phyloP scores from a whole-genome alignment of 805 yeast species.

The Yamadazyma takamatsuzukensis region DNA sequence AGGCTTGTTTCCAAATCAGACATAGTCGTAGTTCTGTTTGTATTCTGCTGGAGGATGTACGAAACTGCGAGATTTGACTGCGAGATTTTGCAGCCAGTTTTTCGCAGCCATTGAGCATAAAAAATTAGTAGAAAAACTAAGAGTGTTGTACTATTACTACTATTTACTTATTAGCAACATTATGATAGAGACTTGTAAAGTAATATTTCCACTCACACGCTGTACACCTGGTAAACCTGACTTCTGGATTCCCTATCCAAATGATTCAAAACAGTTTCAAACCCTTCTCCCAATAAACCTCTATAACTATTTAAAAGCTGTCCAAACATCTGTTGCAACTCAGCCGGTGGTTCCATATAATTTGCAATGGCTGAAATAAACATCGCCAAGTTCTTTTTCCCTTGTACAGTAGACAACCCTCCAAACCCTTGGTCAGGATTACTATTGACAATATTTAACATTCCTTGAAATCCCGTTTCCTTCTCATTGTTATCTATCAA shows the following conservation, averaged over 20 bases:
- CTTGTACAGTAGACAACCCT: constrained; percentile 40
- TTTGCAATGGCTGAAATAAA: constrained; percentile 59
- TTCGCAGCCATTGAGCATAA: no score
- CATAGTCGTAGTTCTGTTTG: no score
- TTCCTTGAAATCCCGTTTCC: constrained; percentile 81
- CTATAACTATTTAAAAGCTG: constrained; percentile 45
- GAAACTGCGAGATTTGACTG: no score
- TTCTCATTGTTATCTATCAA: constrained; percentile 83
- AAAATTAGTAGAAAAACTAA: no score
- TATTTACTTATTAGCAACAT: no score
- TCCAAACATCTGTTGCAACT: constrained; percentile 41
- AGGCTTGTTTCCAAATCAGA: no score
- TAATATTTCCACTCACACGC: constrained; percentile 10
- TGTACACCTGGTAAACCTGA: constrained; percentile 18
- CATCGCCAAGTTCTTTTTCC: constrained; percentile 44
- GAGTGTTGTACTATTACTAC: constrained; percentile 1
- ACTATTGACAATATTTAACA: constrained; percentile 61
- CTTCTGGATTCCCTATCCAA: constrained; percentile 29
- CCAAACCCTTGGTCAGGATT: constrained; percentile 63
- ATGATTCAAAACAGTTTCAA: constrained; percentile 29
- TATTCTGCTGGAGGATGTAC: no score
- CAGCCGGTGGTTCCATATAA: constrained; percentile 49
- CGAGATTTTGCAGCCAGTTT: no score
- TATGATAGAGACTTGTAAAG: not conserved
- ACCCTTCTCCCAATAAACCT: constrained; percentile 42